A percentile compares a stretch with the other conserved stretches of the same genome.
Conservation (phyloP, 805 yeast species). For the Saccharomycopsis fodiens region DNA sequence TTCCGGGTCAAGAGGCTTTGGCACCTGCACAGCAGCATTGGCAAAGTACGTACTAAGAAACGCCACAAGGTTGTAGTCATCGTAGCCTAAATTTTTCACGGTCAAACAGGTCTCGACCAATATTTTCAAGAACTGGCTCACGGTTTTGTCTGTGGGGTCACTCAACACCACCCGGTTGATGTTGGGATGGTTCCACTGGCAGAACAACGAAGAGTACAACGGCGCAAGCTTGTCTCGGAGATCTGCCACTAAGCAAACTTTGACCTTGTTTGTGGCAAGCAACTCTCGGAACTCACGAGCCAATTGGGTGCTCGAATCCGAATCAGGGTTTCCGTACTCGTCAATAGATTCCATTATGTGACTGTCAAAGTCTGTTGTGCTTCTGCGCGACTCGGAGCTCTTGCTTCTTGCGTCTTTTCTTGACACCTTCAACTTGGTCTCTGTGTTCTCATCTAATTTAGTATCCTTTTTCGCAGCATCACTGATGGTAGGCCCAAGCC, state of each 20-base stretch:
- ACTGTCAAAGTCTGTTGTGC: constrained; percentile 84
- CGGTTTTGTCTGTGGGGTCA: constrained; percentile 59
- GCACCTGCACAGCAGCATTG: constrained; percentile 72
- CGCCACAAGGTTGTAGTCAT: constrained; percentile 78
- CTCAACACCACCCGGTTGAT: constrained; percentile 84
- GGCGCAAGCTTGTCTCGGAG: constrained; percentile 92
- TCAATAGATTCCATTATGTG: constrained; percentile 79
- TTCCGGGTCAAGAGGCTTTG: constrained; percentile 26
- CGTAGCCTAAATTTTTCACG: constrained; percentile 66
- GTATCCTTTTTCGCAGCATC: constrained; percentile 27
- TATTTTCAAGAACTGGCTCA: constrained; percentile 72
- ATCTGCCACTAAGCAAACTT: constrained; percentile 77
- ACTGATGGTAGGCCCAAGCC: constrained; percentile 69
- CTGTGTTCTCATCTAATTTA: not conserved
- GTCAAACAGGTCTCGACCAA: constrained; percentile 68
- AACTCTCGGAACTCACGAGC: constrained; percentile 59
- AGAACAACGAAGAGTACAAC: constrained; percentile 75
- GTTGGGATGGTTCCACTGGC: constrained; percentile 82
- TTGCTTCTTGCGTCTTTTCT: too few species aligned
- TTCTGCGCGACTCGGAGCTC: constrained; percentile 73
- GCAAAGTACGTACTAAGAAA: constrained; percentile 75
- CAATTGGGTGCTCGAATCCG: constrained; percentile 65
- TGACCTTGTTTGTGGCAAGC: constrained; percentile 57
- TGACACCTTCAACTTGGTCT: too few species aligned
- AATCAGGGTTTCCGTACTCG: constrained; percentile 72